These are phyloP conservation scores for Harrya chromipes DNA, from an alignment of 768 basidiomycete genomes.

Conservation along the genomic window DNA sequence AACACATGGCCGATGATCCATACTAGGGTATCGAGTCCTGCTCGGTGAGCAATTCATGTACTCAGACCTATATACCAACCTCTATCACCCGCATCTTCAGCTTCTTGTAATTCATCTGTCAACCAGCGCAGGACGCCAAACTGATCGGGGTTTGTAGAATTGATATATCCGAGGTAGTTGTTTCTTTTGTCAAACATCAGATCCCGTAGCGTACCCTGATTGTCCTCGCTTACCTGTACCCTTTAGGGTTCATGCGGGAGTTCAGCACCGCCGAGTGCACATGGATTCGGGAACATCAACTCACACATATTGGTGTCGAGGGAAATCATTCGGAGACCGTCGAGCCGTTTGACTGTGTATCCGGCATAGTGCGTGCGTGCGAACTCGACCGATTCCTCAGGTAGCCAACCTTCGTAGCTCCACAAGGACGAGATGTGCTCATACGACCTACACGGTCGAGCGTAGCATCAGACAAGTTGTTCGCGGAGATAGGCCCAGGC, in stretches of 20 bases:
- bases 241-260: neutral
- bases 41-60: neutral
- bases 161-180: constrained; percentile 6
- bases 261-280: constrained; percentile 13
- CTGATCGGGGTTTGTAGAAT: constrained; percentile 44
- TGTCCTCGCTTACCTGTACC: neutral
- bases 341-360: constrained; percentile 41
- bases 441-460: constrained; percentile 37
- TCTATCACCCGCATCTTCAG: constrained; percentile 44
- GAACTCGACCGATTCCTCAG: constrained; percentile 29
- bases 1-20: constrained; percentile 51
- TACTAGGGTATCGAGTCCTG: constrained; percentile 20
- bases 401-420: constrained; percentile 44
- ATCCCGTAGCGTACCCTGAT: constrained; percentile 30
- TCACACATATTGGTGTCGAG: constrained; percentile 48
- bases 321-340: constrained; percentile 46
- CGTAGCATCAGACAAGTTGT: neutral
- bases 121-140: constrained; percentile 40
- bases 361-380: constrained; percentile 45
- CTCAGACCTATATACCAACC: constrained; percentile 18
- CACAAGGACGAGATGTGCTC: constrained; percentile 44
- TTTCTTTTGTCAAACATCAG: constrained; percentile 44
- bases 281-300: constrained; percentile 18
- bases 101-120: constrained; percentile 48
- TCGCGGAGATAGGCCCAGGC: neutral